Conservation (phyloP, 2,329 filamentous ascomycete genomes). For the Colletotrichum tabaci region DNA sequence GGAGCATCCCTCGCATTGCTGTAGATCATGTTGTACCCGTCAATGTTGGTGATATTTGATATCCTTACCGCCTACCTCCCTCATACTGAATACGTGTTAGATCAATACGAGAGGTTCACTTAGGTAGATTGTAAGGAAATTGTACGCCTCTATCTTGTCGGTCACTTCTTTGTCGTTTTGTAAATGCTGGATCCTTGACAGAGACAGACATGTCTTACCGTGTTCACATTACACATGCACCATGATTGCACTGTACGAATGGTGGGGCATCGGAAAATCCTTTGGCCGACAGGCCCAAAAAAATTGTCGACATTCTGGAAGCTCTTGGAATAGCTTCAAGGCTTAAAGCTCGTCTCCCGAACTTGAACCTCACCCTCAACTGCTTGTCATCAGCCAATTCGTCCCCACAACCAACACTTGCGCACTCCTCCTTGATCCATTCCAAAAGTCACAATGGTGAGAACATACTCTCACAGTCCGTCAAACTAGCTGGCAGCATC, state of each 20-base stretch:
- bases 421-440: constrained; percentile 7
- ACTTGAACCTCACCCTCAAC: constrained; percentile 39
- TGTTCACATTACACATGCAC: not conserved
- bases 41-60: no score
- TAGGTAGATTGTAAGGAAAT: no score
- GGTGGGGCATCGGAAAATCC: constrained; percentile 42
- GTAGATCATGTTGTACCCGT: not conserved
- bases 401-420: constrained; percentile 48
- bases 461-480: constrained; percentile 15
- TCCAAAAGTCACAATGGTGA: constrained; percentile 46
- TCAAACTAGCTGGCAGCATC: not conserved
- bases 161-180: no score
- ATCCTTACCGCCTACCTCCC: no score
- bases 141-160: no score
- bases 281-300: constrained; percentile 45
- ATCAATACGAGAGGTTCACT: no score
- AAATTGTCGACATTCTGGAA: constrained; percentile 59
- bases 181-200: no score
- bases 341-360: constrained; percentile 47
- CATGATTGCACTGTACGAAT: not conserved
- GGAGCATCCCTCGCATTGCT: not conserved
- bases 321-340: constrained; percentile 56
- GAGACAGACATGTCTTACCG: not conserved
- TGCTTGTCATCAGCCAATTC: constrained; percentile 33
- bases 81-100: no score